Conservation (phyloP, 164 flowering plant genomes). For the Piper betle region DNA sequence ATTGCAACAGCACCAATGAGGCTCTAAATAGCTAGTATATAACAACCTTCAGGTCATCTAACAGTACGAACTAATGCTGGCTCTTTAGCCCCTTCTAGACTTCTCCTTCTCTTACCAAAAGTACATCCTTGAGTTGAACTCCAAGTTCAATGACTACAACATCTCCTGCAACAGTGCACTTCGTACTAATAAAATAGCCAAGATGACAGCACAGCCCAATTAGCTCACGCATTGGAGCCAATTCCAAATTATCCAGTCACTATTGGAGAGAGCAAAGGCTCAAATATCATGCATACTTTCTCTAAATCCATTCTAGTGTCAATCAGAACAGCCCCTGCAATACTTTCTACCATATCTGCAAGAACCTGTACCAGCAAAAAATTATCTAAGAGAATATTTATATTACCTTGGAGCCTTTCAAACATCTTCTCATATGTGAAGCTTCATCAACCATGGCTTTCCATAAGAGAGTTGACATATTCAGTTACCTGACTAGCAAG, state of each 20-base stretch:
- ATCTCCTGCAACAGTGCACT: slow-evolving; percentile 28
- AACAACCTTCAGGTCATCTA: slow-evolving; percentile 66
- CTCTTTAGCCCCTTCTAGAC: slow-evolving; percentile 69
- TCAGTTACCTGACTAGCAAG: slow-evolving; percentile 51
- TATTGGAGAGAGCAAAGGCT: slow-evolving; percentile 74
- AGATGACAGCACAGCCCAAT: slow-evolving; percentile 26
- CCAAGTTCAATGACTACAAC: slow-evolving; percentile 39
- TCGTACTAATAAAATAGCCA: slow-evolving; percentile 56
- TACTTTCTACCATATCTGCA: slow-evolving; percentile 89
- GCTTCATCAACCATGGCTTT: slow-evolving; percentile 4
- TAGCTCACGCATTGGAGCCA: slow-evolving; percentile 63
- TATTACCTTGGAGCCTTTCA: slow-evolving; percentile 63
- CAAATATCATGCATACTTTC: slow-evolving; percentile 61
- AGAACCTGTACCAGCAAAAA: slow-evolving; percentile 45
- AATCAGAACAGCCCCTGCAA: slow-evolving; percentile 75
- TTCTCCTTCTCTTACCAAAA: slow-evolving; percentile 38
- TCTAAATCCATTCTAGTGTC: slow-evolving; percentile 58
- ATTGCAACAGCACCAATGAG: neutral
- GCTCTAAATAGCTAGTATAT: neutral
- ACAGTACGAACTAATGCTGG: slow-evolving; percentile 53
- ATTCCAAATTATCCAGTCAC: slow-evolving; percentile 79
- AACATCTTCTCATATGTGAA: slow-evolving; percentile 5
- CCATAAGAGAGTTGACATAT: slow-evolving; percentile 31
- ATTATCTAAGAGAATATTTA: neutral
- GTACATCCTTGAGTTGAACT: slow-evolving; percentile 55